A percentile compares a stretch with the other conserved stretches of the same genome.
These are phyloP conservation scores for Dactylellina cionopaga DNA, from an alignment of 2,329 filamentous ascomycete genomes.

Conservation along the genomic window DNA sequence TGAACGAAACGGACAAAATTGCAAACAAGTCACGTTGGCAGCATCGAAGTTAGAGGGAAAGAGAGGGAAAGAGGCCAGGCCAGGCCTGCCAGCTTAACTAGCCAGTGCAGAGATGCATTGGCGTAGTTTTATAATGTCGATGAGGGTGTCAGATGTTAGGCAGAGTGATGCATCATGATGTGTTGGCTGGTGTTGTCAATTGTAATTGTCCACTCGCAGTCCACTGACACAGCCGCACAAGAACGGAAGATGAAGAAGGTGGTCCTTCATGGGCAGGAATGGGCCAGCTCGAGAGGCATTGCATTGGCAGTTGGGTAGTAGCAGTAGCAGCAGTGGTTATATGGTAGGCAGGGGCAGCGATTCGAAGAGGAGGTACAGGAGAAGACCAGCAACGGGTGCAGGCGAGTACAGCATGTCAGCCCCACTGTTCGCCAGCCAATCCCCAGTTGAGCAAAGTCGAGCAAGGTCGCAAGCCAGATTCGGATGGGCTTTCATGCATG, in stretches of 20 bases:
- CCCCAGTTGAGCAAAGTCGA: conserved; percentile 5
- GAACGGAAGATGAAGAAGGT: no score
- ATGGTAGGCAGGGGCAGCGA: no score
- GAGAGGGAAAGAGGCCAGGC: neutral
- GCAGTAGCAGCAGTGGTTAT: no score
- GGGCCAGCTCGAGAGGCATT: no score
- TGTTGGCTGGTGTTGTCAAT: conserved; percentile 48
- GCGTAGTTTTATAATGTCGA: conserved; percentile 4
- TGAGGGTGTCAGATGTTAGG: conserved; percentile 40
- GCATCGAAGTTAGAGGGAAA: neutral
- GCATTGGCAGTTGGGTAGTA: no score
- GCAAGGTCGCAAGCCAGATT: conserved; percentile 21
- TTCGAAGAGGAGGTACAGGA: neutral
- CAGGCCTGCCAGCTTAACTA: neutral
- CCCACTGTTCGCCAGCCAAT: conserved; percentile 46
- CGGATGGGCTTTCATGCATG: conserved; percentile 24
- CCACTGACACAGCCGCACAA: conserved; percentile 10
- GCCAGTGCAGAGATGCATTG: neutral
- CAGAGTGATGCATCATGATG: conserved; percentile 44
- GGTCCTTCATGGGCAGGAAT: no score
- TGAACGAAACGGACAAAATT: neutral
- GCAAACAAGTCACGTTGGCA: conserved; percentile 42
- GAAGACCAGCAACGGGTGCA: conserved; percentile 11
- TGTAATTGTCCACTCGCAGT: neutral
- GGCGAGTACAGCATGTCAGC: conserved; percentile 50